These are phyloP conservation scores for Mycena belliarum DNA, from an alignment of 768 basidiomycete genomes.

Conservation along the genomic window DNA sequence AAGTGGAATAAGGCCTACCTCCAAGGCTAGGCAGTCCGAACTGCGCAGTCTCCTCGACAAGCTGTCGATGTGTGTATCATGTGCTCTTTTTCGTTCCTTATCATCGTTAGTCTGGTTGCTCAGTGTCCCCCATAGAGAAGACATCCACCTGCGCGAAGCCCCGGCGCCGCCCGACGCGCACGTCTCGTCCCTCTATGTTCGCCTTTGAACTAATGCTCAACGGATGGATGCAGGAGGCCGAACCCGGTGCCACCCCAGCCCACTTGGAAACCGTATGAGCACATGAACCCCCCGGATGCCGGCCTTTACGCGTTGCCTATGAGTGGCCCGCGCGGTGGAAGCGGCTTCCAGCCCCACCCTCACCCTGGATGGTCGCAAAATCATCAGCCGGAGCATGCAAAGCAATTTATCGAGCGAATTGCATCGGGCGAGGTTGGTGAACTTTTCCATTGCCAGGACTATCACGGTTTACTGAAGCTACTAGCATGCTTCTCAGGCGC, in stretches of 20 bases:
- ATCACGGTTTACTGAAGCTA: not conserved
- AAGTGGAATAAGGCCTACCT: not conserved
- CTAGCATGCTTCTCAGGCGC: not conserved
- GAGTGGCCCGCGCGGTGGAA: not conserved
- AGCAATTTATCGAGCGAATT: not conserved
- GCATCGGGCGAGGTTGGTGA: not conserved
- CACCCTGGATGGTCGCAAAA: too few relatives aligned
- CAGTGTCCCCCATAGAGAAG: not conserved
- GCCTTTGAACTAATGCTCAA: not conserved
- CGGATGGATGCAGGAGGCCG: not conserved
- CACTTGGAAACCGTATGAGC: not conserved
- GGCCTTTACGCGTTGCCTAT: conserved; percentile 5
- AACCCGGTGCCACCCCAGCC: not conserved
- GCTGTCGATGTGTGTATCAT: conserved; percentile 7
- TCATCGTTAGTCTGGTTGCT: not conserved
- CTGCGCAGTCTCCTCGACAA: not conserved
- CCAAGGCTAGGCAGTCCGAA: not conserved
- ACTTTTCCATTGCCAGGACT: not conserved
- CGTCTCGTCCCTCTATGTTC: not conserved
- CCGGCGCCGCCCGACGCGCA: not conserved
- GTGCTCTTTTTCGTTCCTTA: not conserved
- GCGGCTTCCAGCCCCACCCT: not conserved
- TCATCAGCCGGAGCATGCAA: not conserved
- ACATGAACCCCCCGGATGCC: not conserved
- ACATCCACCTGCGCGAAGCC: not conserved